Percentiles rank a stretch among this genome's conserved stretches.
Evolutionary conservation across 148 eudicot species (phyloP).

Genomic region (Silene uniflora): DNA sequence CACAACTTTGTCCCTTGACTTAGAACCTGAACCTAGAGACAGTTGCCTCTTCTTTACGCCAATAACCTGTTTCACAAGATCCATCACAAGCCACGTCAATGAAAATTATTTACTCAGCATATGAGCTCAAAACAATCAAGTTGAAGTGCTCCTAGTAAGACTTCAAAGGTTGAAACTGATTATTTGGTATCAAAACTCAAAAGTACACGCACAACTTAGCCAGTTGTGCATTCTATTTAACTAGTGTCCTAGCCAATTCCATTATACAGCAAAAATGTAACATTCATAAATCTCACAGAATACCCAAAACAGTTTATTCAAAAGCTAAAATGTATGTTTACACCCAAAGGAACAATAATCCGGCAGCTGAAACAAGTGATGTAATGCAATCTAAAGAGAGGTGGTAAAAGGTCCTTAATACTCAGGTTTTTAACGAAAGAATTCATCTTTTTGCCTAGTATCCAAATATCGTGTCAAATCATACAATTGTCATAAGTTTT

Average conservation of each 20-base stretch:
- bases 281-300: not conserved
- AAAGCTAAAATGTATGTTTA: too few relatives aligned
- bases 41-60: slow-evolving; percentile 90
- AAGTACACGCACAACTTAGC: not conserved
- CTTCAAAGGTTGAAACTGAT: not conserved
- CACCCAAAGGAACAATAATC: too few relatives aligned
- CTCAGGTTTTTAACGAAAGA: too few relatives aligned
- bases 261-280: not conserved
- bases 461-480: too few relatives aligned
- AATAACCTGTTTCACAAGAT: slow-evolving; percentile 47
- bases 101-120: not conserved
- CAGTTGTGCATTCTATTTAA: not conserved
- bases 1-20: slow-evolving; percentile 92
- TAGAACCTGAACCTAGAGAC: slow-evolving; percentile 75
- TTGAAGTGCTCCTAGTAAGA: not conserved
- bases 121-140: not conserved
- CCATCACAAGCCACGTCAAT: not conserved
- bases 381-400: too few relatives aligned
- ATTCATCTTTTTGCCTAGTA: too few relatives aligned
- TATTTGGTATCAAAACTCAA: not conserved
- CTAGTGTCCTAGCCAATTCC: not conserved
- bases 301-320: too few relatives aligned
- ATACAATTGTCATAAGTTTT: too few relatives aligned
- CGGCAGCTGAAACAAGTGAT: too few relatives aligned
- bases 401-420: too few relatives aligned